A percentile compares a stretch with the other conserved stretches of the same genome.
Conservation (phyloP, 2,329 filamentous ascomycete genomes). For the Penicillium fuscoglaucum region DNA sequence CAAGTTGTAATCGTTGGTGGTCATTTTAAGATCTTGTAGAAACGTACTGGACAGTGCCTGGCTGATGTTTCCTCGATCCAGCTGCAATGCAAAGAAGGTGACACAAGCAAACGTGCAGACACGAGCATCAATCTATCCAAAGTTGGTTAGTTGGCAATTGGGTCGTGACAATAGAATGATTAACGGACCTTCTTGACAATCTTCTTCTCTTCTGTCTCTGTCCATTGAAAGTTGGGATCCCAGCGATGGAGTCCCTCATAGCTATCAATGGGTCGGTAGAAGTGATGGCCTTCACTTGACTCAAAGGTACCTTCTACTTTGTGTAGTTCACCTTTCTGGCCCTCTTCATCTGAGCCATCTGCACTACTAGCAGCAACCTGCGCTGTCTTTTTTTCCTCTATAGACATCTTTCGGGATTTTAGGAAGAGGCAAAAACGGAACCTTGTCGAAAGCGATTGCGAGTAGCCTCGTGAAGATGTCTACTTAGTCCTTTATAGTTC, state of each 20-base stretch:
- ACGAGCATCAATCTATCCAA: conserved; percentile 32
- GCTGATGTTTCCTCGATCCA: conserved; percentile 59
- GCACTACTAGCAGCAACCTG: not conserved
- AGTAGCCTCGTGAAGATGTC: not conserved
- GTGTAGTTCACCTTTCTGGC: not conserved
- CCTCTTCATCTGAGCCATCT: not conserved
- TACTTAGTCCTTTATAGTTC: not conserved
- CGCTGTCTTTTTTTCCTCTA: not conserved
- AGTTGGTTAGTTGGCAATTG: not conserved
- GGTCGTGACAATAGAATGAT: not conserved
- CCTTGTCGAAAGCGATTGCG: not conserved
- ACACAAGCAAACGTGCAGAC: conserved; percentile 45
- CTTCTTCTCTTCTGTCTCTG: conserved; percentile 38
- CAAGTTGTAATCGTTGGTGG: conserved; percentile 39
- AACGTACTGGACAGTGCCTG: conserved; percentile 61
- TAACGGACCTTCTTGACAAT: conserved; percentile 29
- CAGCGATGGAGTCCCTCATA: conserved; percentile 49
- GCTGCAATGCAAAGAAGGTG: conserved; percentile 63
- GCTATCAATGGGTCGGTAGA: conserved; percentile 5
- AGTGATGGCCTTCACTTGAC: not conserved
- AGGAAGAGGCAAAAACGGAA: not conserved
- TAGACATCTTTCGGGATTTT: not conserved
- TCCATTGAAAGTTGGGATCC: conserved; percentile 44
- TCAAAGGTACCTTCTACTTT: not conserved
- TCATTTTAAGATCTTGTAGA: conserved; percentile 49